phyloP scores from a whole-genome alignment of 192 early-diverging fungal genomes.

The Dimargaris verticillata region DNA sequence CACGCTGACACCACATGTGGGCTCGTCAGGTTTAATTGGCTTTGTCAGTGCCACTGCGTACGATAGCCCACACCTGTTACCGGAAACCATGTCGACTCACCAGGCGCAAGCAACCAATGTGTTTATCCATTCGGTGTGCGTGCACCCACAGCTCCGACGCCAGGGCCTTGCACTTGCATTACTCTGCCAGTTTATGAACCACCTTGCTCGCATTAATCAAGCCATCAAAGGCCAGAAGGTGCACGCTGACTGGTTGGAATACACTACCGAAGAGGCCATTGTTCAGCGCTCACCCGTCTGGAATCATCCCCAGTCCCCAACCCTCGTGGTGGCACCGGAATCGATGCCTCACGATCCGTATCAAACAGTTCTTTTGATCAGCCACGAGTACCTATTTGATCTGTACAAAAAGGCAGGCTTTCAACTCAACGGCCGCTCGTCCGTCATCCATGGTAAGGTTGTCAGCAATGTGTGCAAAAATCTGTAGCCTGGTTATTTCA shows the following conservation, averaged over 20 bases:
- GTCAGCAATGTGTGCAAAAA: not conserved
- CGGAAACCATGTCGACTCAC: not conserved
- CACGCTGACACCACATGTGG: not conserved
- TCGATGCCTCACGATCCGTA: not conserved
- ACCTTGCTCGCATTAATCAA: not conserved
- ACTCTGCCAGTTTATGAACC: not conserved
- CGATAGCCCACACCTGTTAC: not conserved
- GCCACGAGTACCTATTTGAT: conserved; percentile 8
- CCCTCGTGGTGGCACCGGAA: no score
- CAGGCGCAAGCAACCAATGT: not conserved
- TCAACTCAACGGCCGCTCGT: not conserved
- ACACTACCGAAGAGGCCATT: no score
- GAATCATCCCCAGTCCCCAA: no score
- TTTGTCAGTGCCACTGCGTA: conserved; percentile 6
- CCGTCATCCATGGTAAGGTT: conserved; percentile 8
- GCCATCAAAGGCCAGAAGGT: not conserved
- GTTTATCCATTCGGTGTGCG: conserved; percentile 6
- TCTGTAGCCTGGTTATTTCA: no score
- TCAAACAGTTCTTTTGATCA: not conserved
- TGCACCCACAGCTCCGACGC: conserved; percentile 1
- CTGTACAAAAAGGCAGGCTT: conserved; percentile 1
- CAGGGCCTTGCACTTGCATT: not conserved
- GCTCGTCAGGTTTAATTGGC: not conserved
- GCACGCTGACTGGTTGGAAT: no score
- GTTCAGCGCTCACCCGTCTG: no score